phyloP scores from a whole-genome alignment of 306 rosid genomes.

The Hylodesmum podocarpum region DNA sequence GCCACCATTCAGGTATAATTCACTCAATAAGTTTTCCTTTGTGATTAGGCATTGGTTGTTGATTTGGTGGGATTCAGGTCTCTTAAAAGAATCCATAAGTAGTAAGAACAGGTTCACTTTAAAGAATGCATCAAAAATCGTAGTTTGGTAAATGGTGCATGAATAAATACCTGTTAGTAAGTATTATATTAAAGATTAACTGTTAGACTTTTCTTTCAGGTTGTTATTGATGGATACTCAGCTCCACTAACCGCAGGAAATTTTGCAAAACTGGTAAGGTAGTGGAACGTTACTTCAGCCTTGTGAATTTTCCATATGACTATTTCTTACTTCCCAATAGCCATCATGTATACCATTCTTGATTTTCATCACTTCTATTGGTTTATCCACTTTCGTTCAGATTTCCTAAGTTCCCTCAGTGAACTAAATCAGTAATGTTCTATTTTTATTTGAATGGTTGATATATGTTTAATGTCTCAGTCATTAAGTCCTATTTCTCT shows the following conservation, averaged over 20 bases:
- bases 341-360: neutral
- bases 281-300: constrained; percentile 57
- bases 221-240: constrained; percentile 88
- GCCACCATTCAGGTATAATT: constrained; percentile 71
- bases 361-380: neutral
- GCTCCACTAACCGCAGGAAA: constrained; percentile 92
- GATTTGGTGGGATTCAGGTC: constrained; percentile 19
- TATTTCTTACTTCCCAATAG: constrained; percentile 14
- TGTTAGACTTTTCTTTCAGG: constrained; percentile 47
- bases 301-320: constrained; percentile 16
- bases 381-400: neutral
- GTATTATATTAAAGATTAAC: constrained; percentile 5
- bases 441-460: constrained; percentile 7
- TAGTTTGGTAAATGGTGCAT: constrained; percentile 6
- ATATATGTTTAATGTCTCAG: constrained; percentile 13
- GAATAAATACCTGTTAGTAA: neutral
- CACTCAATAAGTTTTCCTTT: neutral
- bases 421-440: constrained; percentile 10
- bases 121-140: neutral
- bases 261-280: constrained; percentile 98
- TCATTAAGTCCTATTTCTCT: neutral
- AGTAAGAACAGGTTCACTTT: neutral
- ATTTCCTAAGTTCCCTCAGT: constrained; percentile 16
- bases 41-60: constrained; percentile 1
- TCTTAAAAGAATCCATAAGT: constrained; percentile 11